Evolutionary conservation across 2,329 filamentous ascomycete species (phyloP), one percentile per base, ranked within the genome.

Genomic region (Verruconis gallopava): DNA sequence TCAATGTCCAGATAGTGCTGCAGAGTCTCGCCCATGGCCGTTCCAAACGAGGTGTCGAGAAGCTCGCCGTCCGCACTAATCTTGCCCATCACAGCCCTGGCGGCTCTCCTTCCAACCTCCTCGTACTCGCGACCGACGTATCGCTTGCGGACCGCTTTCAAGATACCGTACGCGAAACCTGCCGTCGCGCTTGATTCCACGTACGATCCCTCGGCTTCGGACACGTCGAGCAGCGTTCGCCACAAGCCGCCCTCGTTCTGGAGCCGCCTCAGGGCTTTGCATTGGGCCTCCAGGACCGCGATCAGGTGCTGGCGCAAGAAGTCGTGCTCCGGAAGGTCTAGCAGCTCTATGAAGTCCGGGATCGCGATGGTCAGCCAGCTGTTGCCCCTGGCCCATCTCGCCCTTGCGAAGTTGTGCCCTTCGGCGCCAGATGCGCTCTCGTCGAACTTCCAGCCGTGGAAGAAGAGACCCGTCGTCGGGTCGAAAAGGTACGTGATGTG

Each of bases 321-420:
- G 50, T 85, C 80, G 2, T 58, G 60, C 2, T 65, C 56, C 2
- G 68, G 61, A 19, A 85, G 61, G 30, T 79, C 71, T 30, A 88
- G 62, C 39, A 89, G 57, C 55, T 88, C 83, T 43, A 89, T 69
- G 50, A 88, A 81, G 53, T 89, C 83, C 1, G 82, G 82, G 41
- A 88, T 82, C n/a, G 76, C 82, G 46, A 89, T 88, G 0, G 82
- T 88, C 37, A 89, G 55, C 83, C 83, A 89, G 47, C 68, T 71
- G 55, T 84, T 84, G 14, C 72, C 72, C n/a, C 72, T 57, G 11
- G 70, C 72, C 72, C 72, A 75, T 25, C 69, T 58, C 5, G 71
- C 72, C 39, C 62, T 51, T 2, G 71, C 72, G 49, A 74, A 75
- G 49, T 75, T 73, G 50, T 75, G 71, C 2, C 71, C 67, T 5